A percentile compares a stretch with the other conserved stretches of the same genome.
Conservation (phyloP, 441 rosid genomes). For the Adansonia grandidieri region DNA sequence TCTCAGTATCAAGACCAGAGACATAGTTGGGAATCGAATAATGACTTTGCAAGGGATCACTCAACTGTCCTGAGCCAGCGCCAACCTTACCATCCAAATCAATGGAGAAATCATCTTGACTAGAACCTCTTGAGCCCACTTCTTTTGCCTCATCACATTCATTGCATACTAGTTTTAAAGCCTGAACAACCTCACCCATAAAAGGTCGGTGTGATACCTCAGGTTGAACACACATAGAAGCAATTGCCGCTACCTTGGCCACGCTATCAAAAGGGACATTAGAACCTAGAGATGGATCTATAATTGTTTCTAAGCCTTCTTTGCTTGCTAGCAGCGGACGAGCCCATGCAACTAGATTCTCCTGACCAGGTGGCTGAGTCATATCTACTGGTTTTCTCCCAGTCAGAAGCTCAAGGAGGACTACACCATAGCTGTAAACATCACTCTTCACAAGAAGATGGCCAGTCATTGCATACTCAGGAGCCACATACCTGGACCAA, state of each 20-base stretch:
- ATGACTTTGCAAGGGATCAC: conserved; percentile 42
- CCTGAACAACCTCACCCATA: conserved; percentile 99
- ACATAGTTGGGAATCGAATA: conserved; percentile 50
- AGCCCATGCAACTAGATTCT: conserved; percentile 92
- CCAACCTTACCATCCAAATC: conserved; percentile 55
- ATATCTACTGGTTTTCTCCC: conserved; percentile 93
- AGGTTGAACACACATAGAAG: conserved; percentile 93
- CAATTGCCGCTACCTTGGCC: conserved; percentile 91
- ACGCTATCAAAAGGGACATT: conserved; percentile 76
- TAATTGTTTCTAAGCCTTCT: conserved; percentile 73
- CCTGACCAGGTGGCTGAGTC: conserved; percentile 90
- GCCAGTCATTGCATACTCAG: conserved; percentile 99
- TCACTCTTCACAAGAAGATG: conserved; percentile 97
- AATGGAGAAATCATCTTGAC: conserved; percentile 51
- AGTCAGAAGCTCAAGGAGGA: conserved; percentile 88
- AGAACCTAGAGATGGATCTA: conserved; percentile 71
- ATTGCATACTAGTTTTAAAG: conserved; percentile 82
- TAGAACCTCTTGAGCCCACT: conserved; percentile 57
- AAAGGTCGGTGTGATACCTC: conserved; percentile 96
- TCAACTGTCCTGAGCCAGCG: conserved; percentile 51
- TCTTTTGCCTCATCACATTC: conserved; percentile 86
- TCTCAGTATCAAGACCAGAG: conserved; percentile 65
- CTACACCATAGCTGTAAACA: conserved; percentile 97
- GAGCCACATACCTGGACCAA: conserved; percentile 77
- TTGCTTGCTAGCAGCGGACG: conserved; percentile 73